Percentiles rank a stretch among this genome's conserved stretches.
phyloP scores from a whole-genome alignment of 257 asterid species.

The Forsythia viridissima region DNA sequence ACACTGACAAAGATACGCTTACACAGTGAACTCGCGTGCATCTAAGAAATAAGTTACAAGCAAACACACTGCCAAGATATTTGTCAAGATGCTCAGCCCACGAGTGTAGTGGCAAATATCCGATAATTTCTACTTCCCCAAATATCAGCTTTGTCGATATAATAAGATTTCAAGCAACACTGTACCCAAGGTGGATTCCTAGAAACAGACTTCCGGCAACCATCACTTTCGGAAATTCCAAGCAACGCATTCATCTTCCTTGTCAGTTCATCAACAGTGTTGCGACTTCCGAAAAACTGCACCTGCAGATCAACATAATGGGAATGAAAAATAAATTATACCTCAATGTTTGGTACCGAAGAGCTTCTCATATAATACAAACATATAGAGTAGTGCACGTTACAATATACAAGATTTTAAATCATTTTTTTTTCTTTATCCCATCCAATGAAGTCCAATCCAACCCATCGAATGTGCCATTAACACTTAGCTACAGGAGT shows the following conservation, averaged over 20 bases:
- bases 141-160: conserved; percentile 36
- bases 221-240: conserved; percentile 41
- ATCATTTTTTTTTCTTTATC: background rate
- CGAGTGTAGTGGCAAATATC: conserved; percentile 49
- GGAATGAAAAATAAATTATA: background rate
- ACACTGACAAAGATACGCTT: too few species aligned
- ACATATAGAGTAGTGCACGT: background rate
- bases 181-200: conserved; percentile 78
- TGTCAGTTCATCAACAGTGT: conserved; percentile 39
- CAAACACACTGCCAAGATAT: background rate
- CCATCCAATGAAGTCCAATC: background rate
- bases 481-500: background rate
- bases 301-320: conserved; percentile 37
- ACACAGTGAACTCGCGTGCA: background rate
- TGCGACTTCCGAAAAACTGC: conserved; percentile 46
- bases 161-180: conserved; percentile 70
- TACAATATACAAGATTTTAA: background rate
- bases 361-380: background rate
- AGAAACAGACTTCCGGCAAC: conserved; percentile 13
- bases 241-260: conserved; percentile 55
- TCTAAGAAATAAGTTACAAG: background rate
- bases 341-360: background rate
- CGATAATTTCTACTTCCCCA: conserved; percentile 73
- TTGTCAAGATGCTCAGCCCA: conserved; percentile 24
- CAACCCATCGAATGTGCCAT: background rate